A percentile compares a stretch with the other conserved stretches of the same genome.
Conservation (phyloP, 2,329 filamentous ascomycete genomes). For the Sarocladiaceae sp. region DNA sequence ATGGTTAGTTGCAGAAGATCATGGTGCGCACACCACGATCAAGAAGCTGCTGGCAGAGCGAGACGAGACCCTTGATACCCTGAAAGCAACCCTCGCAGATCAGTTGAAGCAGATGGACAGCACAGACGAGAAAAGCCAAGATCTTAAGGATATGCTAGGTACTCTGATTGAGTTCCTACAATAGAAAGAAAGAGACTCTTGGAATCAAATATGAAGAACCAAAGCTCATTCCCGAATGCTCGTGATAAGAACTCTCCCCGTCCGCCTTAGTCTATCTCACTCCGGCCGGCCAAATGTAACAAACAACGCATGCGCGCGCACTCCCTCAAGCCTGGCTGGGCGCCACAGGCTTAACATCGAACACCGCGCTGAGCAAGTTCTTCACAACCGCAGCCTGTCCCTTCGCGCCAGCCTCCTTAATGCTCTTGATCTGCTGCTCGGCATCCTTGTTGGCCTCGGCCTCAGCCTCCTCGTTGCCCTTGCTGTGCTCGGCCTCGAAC, state of each 20-base stretch:
- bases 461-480: constrained; percentile 79
- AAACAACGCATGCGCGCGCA: too few relatives aligned
- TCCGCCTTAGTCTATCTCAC: constrained; percentile 1
- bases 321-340: constrained; percentile 26
- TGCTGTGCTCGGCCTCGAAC: constrained; percentile 88
- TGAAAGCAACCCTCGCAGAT: constrained; percentile 65
- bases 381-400: constrained; percentile 75
- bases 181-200: constrained; percentile 19
- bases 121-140: constrained; percentile 55
- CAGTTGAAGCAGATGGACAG: constrained; percentile 46
- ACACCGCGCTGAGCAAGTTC: constrained; percentile 79
- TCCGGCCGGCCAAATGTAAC: too few relatives aligned
- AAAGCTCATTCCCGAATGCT: constrained; percentile 3
- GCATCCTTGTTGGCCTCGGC: constrained; percentile 75
- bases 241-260: neutral
- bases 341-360: constrained; percentile 71
- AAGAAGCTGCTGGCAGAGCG: constrained; percentile 59
- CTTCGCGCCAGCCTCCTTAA: constrained; percentile 75
- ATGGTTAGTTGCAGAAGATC: constrained; percentile 89
- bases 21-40: constrained; percentile 65
- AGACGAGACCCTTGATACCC: constrained; percentile 58
- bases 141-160: constrained; percentile 50
- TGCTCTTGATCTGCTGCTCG: constrained; percentile 76
- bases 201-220: constrained; percentile 6
- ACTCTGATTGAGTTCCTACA: constrained; percentile 48